phyloP scores from a whole-genome alignment of 2,329 filamentous ascomycete species.

The Truncatella angustata region DNA sequence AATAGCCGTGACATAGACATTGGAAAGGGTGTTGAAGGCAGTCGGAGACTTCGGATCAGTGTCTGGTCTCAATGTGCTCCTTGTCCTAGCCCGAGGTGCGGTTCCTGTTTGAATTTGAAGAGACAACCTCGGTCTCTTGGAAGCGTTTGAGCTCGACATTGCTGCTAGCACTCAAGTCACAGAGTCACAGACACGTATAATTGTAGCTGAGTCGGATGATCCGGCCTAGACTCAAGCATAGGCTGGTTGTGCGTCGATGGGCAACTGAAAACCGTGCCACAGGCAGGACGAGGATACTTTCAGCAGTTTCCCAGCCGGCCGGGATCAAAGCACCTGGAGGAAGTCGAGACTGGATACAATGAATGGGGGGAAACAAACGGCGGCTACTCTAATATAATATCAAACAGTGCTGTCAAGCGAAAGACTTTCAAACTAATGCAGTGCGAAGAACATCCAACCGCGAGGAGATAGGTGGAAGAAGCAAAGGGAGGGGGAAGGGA shows the following conservation, averaged over 20 bases:
- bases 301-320: constrained; percentile 23
- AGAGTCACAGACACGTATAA: background rate
- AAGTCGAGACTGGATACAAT: constrained; percentile 12
- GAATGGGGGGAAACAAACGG: constrained; percentile 16
- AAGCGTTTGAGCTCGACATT: constrained; percentile 34
- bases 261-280: constrained; percentile 18
- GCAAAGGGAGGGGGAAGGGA: constrained; percentile 13
- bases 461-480: constrained; percentile 21
- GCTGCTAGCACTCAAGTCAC: constrained; percentile 16
- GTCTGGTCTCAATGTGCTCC: constrained; percentile 36
- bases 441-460: constrained; percentile 24
- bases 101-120: constrained; percentile 51
- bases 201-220: background rate
- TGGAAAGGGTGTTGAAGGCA: constrained; percentile 64
- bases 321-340: constrained; percentile 15
- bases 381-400: constrained; percentile 27
- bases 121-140: constrained; percentile 55
- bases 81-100: constrained; percentile 35
- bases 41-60: constrained; percentile 60
- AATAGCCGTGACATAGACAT: constrained; percentile 62
- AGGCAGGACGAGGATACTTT: constrained; percentile 21
- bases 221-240: background rate
- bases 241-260: no score
- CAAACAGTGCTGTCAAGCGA: constrained; percentile 15
- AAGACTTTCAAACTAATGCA: constrained; percentile 25